Conservation (phyloP, 495 filamentous ascomycete species). For the Neurospora cerealis region DNA sequence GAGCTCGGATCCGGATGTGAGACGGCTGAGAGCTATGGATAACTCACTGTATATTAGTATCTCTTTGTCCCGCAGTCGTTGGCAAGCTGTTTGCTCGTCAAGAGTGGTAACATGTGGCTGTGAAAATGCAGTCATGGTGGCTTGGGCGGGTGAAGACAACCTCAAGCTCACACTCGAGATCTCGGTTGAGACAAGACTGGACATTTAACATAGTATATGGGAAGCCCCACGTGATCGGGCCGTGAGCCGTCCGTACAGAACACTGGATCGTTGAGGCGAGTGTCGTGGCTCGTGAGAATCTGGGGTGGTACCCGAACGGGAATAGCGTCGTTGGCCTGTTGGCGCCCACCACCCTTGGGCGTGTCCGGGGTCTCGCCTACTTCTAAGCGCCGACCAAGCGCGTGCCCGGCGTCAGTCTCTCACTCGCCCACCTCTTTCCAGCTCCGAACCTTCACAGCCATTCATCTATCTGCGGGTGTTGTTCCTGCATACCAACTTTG, state of each 20-base stretch:
- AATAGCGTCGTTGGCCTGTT: background rate
- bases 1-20: background rate
- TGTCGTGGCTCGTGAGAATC: background rate
- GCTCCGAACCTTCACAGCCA: slow-evolving; percentile 8
- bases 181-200: background rate
- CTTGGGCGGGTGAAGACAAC: background rate
- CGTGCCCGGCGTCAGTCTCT: slow-evolving; percentile 4
- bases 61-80: background rate
- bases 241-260: background rate
- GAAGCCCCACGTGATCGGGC: background rate
- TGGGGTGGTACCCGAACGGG: background rate
- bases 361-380: background rate
- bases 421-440: background rate
- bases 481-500: slow-evolving; percentile 10
- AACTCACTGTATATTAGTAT: background rate
- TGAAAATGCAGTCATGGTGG: background rate
- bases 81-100: background rate
- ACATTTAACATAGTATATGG: background rate
- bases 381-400: slow-evolving; percentile 24
- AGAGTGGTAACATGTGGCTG: background rate
- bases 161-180: background rate
- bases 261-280: background rate
- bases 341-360: background rate
- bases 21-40: background rate
- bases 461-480: slow-evolving; percentile 4